Evolutionary conservation across 2,329 filamentous ascomycete genomes (phyloP).

Genomic region (Pseudogymnoascus sp.): DNA sequence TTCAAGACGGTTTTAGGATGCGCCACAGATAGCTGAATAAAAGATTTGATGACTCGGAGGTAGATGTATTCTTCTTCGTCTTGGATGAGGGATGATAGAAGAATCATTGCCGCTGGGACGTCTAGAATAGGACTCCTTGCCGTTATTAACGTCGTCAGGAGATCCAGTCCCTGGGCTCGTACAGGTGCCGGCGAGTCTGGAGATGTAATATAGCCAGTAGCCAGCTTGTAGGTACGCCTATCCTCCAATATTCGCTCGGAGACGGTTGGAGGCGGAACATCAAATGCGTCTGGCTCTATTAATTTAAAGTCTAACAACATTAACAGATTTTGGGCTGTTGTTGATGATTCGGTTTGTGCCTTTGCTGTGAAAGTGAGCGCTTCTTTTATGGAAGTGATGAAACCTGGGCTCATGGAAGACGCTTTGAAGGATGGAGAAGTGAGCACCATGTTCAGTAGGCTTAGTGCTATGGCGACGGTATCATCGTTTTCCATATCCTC

Average conservation of each 20-base stretch:
- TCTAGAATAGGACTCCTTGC: slow-evolving; percentile 52
- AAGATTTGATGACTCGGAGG: slow-evolving; percentile 56
- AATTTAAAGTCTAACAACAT: slow-evolving; percentile 45
- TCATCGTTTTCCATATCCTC: slow-evolving; percentile 39
- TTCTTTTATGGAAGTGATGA: slow-evolving; percentile 39
- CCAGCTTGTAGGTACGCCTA: slow-evolving; percentile 52
- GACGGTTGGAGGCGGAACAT: slow-evolving; percentile 32
- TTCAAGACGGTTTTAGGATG: slow-evolving; percentile 54
- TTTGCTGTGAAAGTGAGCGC: slow-evolving; percentile 37
- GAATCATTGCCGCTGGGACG: slow-evolving; percentile 54
- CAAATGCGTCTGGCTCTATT: slow-evolving; percentile 21
- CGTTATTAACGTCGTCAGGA: slow-evolving; percentile 50
- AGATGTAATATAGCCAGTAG: slow-evolving; percentile 54
- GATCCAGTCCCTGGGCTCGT: slow-evolving; percentile 54
- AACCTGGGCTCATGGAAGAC: slow-evolving; percentile 31
- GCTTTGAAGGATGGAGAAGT: slow-evolving; percentile 48
- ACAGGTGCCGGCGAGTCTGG: slow-evolving; percentile 57
- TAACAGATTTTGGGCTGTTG: slow-evolving; percentile 48
- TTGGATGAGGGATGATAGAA: slow-evolving; percentile 55
- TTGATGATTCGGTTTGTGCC: slow-evolving; percentile 35
- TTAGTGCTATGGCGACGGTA: slow-evolving; percentile 45
- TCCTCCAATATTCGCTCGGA: slow-evolving; percentile 45
- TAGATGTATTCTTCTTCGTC: slow-evolving; percentile 67
- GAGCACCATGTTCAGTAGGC: slow-evolving; percentile 52
- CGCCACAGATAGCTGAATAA: slow-evolving; percentile 48